Conservation (phyloP, 1,139 yeast genomes). For the Suhomyces panamericanus region DNA sequence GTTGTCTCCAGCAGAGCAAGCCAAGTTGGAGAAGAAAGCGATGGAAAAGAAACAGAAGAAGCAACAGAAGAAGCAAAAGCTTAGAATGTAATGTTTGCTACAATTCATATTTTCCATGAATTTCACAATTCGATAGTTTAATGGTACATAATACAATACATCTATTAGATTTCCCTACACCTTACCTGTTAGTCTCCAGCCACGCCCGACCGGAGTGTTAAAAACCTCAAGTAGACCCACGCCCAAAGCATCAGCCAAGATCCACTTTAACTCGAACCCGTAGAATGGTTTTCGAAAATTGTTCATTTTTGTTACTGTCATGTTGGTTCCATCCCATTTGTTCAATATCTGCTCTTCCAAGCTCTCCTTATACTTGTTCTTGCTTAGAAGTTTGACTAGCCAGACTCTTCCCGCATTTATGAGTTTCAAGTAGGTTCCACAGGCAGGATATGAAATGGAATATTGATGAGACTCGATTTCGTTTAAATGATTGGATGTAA, state of each 20-base stretch:
- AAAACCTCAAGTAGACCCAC: constrained; percentile 69
- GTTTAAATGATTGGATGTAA: constrained; percentile 50
- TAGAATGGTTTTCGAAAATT: constrained; percentile 56
- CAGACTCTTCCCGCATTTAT: constrained; percentile 50
- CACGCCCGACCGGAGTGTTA: constrained; percentile 68
- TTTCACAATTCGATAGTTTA: no score
- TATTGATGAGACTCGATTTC: constrained; percentile 48
- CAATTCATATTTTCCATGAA: no score
- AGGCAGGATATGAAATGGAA: constrained; percentile 58
- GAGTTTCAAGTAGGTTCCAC: constrained; percentile 56
- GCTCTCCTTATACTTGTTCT: constrained; percentile 51
- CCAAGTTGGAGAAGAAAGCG: constrained; percentile 70
- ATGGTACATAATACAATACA: not conserved
- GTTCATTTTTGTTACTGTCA: constrained; percentile 37
- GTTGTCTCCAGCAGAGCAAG: constrained; percentile 70
- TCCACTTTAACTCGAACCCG: constrained; percentile 64
- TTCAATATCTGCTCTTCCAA: constrained; percentile 50
- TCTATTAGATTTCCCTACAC: constrained; percentile 19
- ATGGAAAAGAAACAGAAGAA: constrained; percentile 45
- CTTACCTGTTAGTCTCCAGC: constrained; percentile 63
- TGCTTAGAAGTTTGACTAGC: constrained; percentile 47
- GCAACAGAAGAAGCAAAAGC: constrained; percentile 42
- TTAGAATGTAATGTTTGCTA: constrained; percentile 30
- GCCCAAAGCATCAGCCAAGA: constrained; percentile 64
- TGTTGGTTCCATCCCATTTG: constrained; percentile 48